These are phyloP conservation scores for Eragrostis tef DNA, from an alignment of 202 grass and related monocot species.

Conservation along the genomic window DNA sequence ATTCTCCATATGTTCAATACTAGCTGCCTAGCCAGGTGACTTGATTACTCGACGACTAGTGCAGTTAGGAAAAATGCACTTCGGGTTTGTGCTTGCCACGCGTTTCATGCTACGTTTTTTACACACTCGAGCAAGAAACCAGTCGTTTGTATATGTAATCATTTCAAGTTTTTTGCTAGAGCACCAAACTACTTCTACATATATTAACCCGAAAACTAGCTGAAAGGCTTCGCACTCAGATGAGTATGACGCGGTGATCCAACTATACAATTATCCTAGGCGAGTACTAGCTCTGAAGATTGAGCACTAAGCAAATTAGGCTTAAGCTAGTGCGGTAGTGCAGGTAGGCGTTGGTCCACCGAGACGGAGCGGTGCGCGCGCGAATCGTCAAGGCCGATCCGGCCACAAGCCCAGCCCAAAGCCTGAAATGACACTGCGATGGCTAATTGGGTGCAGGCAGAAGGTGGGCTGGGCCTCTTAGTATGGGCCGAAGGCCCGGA, in stretches of 20 bases:
- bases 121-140: no score
- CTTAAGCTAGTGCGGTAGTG: background rate
- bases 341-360: background rate
- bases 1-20: no score
- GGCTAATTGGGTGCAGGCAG: background rate
- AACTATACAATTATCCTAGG: background rate
- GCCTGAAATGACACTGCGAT: background rate
- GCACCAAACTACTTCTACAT: background rate
- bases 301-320: background rate
- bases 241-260: background rate
- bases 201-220: background rate
- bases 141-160: no score
- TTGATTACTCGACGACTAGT: background rate
- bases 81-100: no score
- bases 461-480: background rate
- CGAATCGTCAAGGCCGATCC: background rate
- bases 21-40: background rate
- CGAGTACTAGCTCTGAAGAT: no score
- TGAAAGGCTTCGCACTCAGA: background rate
- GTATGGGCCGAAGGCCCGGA: background rate
- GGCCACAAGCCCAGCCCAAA: no score
- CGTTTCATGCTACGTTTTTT: no score
- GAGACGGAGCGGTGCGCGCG: background rate
- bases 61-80: background rate
- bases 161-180: slow-evolving; percentile 2